Conservation (phyloP, 495 filamentous ascomycete genomes). For the Haplographium delicatum region DNA sequence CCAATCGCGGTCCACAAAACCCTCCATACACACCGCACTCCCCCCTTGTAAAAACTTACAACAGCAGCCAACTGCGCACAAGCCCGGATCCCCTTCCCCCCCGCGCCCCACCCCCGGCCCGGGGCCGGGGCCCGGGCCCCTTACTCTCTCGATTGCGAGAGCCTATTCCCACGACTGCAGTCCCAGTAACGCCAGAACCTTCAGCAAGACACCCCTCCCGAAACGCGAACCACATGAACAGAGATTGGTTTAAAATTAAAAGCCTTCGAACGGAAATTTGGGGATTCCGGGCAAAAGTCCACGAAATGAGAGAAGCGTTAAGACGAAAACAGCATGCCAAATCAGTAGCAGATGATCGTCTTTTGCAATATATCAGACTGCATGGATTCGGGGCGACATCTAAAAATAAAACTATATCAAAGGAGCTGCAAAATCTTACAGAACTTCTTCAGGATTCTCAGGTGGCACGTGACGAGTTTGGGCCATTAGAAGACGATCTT, state of each 20-base stretch:
- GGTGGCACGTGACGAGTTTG: background rate
- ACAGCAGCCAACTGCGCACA: too few species aligned
- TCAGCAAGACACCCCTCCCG: too few species aligned
- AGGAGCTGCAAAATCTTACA: background rate
- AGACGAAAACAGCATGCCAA: background rate
- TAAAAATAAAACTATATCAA: background rate
- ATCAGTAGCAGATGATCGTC: background rate
- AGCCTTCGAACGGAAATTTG: background rate
- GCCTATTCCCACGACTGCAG: background rate
- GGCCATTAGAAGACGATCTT: slow-evolving; percentile 9
- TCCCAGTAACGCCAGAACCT: background rate
- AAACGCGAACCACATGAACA: too few species aligned
- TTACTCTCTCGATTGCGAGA: too few species aligned
- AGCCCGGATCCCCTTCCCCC: background rate
- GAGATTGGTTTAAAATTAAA: too few species aligned
- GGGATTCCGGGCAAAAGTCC: background rate
- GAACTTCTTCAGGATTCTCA: slow-evolving; percentile 5
- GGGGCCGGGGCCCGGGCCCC: background rate
- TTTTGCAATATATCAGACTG: background rate
- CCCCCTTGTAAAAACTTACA: too few species aligned
- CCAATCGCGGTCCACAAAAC: background rate
- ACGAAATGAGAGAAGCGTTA: background rate
- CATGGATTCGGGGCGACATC: background rate
- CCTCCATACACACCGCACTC: too few species aligned
- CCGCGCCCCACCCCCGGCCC: background rate